phyloP scores from a whole-genome alignment of 1,139 yeast species.

The Hanseniaspora sp. region DNA sequence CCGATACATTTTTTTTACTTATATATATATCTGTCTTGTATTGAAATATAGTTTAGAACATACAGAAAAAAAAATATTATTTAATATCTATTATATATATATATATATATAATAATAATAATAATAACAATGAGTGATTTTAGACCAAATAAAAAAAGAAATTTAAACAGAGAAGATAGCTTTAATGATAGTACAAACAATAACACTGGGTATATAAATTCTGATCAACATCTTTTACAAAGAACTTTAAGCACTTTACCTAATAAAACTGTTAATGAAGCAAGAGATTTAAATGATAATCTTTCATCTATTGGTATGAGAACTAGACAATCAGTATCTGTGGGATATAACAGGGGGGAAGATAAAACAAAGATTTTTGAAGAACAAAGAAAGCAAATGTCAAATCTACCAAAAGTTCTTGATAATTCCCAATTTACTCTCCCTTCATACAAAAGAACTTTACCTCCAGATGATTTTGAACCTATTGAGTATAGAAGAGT shows the following conservation, averaged over 20 bases:
- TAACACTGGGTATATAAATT: not conserved
- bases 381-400: not conserved
- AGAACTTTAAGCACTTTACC: constrained; percentile 7
- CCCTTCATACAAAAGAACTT: constrained; percentile 13
- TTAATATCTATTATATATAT: too few species aligned
- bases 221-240: constrained; percentile 12
- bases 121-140: constrained; percentile 5
- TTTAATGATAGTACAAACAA: not conserved
- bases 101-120: too few species aligned
- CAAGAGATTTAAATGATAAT: constrained; percentile 25
- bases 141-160: constrained; percentile 10
- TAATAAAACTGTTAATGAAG: constrained; percentile 3
- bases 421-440: constrained; percentile 11
- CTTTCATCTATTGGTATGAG: constrained; percentile 58
- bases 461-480: constrained; percentile 11
- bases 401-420: constrained; percentile 1
- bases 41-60: too few species aligned
- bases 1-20: too few species aligned
- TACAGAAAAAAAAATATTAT: too few species aligned
- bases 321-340: constrained; percentile 54
- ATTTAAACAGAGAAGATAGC: not conserved
- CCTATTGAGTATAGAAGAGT: constrained; percentile 15
- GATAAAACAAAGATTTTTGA: constrained; percentile 15
- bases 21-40: too few species aligned
- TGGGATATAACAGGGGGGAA: constrained; percentile 39